Base-by-base conservation (phyloP, 371 early-diverging fungal genomes). In the Catenaria anguillulae region DNA sequence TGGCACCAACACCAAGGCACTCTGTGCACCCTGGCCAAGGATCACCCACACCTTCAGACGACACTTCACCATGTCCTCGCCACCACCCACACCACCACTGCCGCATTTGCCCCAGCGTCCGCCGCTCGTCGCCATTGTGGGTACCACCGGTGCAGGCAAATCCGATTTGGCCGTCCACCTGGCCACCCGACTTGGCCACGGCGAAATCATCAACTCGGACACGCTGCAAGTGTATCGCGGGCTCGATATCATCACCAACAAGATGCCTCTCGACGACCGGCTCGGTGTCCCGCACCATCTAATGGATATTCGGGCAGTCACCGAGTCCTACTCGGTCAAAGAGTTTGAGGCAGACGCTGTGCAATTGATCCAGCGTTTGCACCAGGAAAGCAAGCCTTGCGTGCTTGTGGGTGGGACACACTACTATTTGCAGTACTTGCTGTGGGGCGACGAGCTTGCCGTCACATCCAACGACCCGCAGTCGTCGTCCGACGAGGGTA, bases 351-450 rank as follows among this genome's bases (percentile, higher is more conserved):
- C 33, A 24, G 61, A 46, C 24, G 35, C 43, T 2, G 8, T 24
- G 10, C 13, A 13, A 6, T 21, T 55, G 87, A 94, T 95, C 59
- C 70, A 77, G 21, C 76, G 79, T 2, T 82, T 95, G 43, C 83
- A 89, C 45, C 63, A 67, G 23, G 76, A 85, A 29, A 67, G 79
- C 46, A 75, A 78, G 42, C 62, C 88, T 21, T 92, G 97, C 0
- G 85, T 97, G 4, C 72, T 97, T 17, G 96, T 93, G 0, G 97
- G 97, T 36, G 97, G 97, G 35, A 97, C 97, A 0, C 84, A 93
- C 67, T 97, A 97, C 68, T 97, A 97, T 68, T 78, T 96, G 31
- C 93, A 97, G 65, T 83, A 88, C 0, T 65, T 90, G 2, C 71
- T 97, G 29, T 97, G 88, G 84, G 73, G 80, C 43, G 33, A 74